Percentiles rank a stretch among this genome's conserved stretches.
phyloP scores from a whole-genome alignment of 805 yeast species.

The Saturnispora mendoncae region DNA sequence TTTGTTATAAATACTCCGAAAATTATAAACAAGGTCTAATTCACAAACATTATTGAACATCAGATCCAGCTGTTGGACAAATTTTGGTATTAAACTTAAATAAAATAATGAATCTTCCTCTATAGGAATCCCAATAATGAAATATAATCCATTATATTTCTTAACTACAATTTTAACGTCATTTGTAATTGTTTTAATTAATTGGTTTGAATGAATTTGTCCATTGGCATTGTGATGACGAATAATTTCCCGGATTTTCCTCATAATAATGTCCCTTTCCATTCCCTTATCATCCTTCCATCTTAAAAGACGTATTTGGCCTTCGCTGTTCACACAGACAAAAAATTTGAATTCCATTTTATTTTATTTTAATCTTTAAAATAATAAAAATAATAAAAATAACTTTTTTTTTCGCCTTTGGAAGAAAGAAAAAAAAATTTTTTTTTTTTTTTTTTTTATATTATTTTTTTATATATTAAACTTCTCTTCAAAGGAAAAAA shows the following conservation, averaged over 20 bases:
- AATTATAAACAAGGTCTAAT: conserved; percentile 85
- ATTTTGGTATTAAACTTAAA: conserved; percentile 74
- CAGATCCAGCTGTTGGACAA: conserved; percentile 85
- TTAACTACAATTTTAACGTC: conserved; percentile 69
- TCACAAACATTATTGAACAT: conserved; percentile 62
- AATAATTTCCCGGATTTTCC: neutral
- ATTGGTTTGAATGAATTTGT: no score
- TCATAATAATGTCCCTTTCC: neutral
- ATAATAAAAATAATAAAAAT: no score
- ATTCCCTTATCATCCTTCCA: neutral
- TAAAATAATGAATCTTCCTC: conserved; percentile 64
- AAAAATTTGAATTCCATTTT: conserved; percentile 1
- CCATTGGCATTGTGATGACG: no score
- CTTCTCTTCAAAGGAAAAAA: neutral
- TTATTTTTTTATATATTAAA: no score
- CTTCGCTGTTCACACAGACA: neutral
- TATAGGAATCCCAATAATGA: conserved; percentile 75
- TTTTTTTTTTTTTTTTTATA: no score
- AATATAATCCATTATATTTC: conserved; percentile 86
- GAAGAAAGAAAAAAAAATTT: no score
- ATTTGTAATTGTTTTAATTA: conserved; percentile 35
- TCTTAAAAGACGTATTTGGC: conserved; percentile 1
- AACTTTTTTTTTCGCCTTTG: no score
- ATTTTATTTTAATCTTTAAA: no score
- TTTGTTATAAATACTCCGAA: conserved; percentile 71